These are phyloP conservation scores for Linanthus parryae DNA, from an alignment of 148 eudicot genomes.

Conservation along the genomic window DNA sequence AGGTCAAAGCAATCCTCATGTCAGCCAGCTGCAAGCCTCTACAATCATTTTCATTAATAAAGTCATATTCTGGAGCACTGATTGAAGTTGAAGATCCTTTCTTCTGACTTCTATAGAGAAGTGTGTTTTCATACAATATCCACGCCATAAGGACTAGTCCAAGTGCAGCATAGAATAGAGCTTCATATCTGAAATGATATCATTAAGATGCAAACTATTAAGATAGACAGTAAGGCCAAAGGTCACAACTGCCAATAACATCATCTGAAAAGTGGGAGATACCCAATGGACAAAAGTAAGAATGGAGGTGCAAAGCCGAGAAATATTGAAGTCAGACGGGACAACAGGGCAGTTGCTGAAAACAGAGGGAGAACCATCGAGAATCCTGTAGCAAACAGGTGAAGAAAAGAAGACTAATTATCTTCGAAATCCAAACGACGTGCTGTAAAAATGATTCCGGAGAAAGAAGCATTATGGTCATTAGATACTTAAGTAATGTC, in stretches of 20 bases:
- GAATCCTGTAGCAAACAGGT: conserved; percentile 35
- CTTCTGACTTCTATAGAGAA: conserved; percentile 35
- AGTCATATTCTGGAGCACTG: conserved; percentile 29
- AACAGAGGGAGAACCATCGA: conserved; percentile 83
- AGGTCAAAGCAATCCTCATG: conserved; percentile 73
- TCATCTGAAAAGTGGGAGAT: conserved; percentile 30
- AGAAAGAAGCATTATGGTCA: too few relatives aligned
- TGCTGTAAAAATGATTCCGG: too few relatives aligned
- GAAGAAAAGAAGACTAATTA: background rate
- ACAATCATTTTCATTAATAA: conserved; percentile 29
- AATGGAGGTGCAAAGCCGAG: conserved; percentile 97
- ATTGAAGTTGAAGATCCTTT: conserved; percentile 31
- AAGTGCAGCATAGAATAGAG: conserved; percentile 80
- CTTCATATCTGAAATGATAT: conserved; percentile 69
- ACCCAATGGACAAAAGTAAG: conserved; percentile 93
- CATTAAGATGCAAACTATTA: conserved; percentile 4
- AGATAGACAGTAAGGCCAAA: too few relatives aligned
- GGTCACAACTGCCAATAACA: too few relatives aligned
- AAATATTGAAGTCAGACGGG: conserved; percentile 82
- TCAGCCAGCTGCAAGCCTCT: conserved; percentile 75
- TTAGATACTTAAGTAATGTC: too few relatives aligned
- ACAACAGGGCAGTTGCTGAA: conserved; percentile 71
- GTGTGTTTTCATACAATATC: conserved; percentile 78
- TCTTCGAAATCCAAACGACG: too few relatives aligned
- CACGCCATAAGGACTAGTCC: conserved; percentile 85